These are phyloP conservation scores for Diutina catenulata DNA, from an alignment of 1,139 yeast species.

Conservation along the genomic window DNA sequence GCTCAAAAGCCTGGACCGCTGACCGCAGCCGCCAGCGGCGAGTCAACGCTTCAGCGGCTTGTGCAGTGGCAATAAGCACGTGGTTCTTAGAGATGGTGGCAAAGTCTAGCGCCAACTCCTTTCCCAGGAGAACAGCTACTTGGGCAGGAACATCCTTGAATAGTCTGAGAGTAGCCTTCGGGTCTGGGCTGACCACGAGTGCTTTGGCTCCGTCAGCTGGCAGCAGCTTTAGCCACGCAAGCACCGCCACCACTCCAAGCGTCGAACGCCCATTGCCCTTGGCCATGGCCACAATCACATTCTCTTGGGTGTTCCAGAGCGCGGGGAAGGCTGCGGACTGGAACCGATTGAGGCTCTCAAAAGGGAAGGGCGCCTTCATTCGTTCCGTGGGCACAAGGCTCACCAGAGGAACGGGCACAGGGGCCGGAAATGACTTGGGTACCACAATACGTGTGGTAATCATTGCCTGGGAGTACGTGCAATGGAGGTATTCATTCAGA, in stretches of 20 bases:
- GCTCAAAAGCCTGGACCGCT: conserved; percentile 54
- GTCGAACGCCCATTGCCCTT: conserved; percentile 70
- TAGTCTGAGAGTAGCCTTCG: not conserved
- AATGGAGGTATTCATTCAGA: not conserved
- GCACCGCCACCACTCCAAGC: conserved; percentile 54
- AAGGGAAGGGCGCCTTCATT: conserved; percentile 32
- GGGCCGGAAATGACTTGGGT: not conserved
- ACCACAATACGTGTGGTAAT: not conserved
- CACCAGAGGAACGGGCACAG: not conserved
- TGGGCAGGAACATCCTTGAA: too few relatives aligned
- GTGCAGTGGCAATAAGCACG: conserved; percentile 68
- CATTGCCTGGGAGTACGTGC: not conserved
- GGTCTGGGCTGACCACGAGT: not conserved
- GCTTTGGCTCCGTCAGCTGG: not conserved
- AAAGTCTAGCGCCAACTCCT: conserved; percentile 1
- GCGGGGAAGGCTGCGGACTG: conserved; percentile 63
- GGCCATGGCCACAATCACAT: conserved; percentile 54
- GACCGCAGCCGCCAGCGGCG: conserved; percentile 76
- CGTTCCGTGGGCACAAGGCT: conserved; percentile 21
- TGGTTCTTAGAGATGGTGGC: conserved; percentile 35
- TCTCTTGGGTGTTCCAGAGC: conserved; percentile 47
- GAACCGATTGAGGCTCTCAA: conserved; percentile 48
- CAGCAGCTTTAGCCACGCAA: not conserved
- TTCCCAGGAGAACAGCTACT: not conserved
- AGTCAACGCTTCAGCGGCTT: conserved; percentile 59